Evolutionary conservation across 108 stramenopile species (phyloP), one percentile per base, ranked within the genome.

Genomic region (Nannochloropsis salina): DNA sequence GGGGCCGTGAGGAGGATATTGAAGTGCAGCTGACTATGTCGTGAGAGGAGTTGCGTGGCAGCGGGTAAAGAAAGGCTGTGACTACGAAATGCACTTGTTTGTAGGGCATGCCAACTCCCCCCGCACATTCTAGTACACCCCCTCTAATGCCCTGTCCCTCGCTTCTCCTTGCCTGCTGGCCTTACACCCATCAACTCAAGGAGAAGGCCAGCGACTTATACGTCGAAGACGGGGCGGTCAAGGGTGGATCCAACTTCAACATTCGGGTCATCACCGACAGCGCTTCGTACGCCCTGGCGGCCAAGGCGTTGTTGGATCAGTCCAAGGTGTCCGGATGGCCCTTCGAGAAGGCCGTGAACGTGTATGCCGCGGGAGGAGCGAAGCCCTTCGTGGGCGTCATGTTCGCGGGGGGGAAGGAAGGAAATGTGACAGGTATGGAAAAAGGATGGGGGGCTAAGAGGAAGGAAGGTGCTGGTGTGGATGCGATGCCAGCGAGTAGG

Each of bases 331-430:
- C 20, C 4, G n/a, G 61, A n/a, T 74, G 61, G 61, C 61, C 61
- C 4, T 74, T 74, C 6, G n/a, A 15, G 20, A 74, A 74, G 61
- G n/a, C 20, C n/a, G 61, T 74, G 61, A 8, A n/a, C n/a, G 61
- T 74, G 61, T 74, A 74, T 74, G 61, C 61, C n/a, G 61, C 61
- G 61, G 61, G 61, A n/a, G 61, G 61, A 15, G 61, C 61, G 20
- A 74, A 74, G 61, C 20, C 61, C 6, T 74, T 74, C n/a, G 61
- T n/a, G 15, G 61, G 61, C 61, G 61, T 74, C 20, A 74, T 74
- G 61, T 74, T 74, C 8, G 15, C 61, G 61, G 61, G 61, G 61
- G 61, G 61, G 61, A 74, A 74, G 61, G 61, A 15, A 74, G 61
- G 61, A n/a, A n/a, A 74, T 15, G 61, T 74, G 61, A 74, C 61